Conservation (phyloP, 805 yeast genomes). For the Kurtzmaniella fragi region DNA sequence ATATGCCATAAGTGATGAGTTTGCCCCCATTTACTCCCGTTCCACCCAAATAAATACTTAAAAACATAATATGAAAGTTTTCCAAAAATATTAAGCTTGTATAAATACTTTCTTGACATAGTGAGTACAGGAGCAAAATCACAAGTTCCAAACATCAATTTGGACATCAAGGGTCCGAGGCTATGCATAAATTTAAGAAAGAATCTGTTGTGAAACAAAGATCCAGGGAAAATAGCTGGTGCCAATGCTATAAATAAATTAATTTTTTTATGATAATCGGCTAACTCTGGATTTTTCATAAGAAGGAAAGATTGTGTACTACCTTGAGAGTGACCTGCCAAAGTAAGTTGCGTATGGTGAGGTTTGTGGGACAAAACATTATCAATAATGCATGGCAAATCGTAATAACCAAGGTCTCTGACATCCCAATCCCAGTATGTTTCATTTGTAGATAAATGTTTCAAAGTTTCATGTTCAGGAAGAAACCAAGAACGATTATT, state of each 20-base stretch:
- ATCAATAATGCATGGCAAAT: conserved; percentile 68
- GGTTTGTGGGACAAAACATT: conserved; percentile 46
- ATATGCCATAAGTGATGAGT: conserved; percentile 60
- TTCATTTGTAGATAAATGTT: conserved; percentile 34
- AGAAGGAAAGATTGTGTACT: conserved; percentile 80
- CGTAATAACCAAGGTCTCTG: conserved; percentile 73
- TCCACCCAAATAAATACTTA: conserved; percentile 85
- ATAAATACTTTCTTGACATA: conserved; percentile 41
- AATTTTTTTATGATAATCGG: conserved; percentile 45
- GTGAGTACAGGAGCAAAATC: conserved; percentile 78
- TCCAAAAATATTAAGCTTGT: conserved; percentile 47
- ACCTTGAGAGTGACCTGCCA: conserved; percentile 90
- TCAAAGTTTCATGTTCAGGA: conserved; percentile 48
- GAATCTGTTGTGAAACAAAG: conserved; percentile 54
- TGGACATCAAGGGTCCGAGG: conserved; percentile 22
- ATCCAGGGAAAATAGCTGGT: conserved; percentile 90
- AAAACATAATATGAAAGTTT: conserved; percentile 74
- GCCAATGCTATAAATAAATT: conserved; percentile 73
- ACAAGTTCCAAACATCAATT: conserved; percentile 65
- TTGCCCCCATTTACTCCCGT: conserved; percentile 61
- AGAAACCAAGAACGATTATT: conserved; percentile 85
- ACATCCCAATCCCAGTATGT: conserved; percentile 94
- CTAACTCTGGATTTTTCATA: conserved; percentile 40
- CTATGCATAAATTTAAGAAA: conserved; percentile 61
- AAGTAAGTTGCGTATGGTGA: conserved; percentile 42